Evolutionary conservation across 2,329 filamentous ascomycete genomes (phyloP).

Genomic region (Aspergillus sp.): DNA sequence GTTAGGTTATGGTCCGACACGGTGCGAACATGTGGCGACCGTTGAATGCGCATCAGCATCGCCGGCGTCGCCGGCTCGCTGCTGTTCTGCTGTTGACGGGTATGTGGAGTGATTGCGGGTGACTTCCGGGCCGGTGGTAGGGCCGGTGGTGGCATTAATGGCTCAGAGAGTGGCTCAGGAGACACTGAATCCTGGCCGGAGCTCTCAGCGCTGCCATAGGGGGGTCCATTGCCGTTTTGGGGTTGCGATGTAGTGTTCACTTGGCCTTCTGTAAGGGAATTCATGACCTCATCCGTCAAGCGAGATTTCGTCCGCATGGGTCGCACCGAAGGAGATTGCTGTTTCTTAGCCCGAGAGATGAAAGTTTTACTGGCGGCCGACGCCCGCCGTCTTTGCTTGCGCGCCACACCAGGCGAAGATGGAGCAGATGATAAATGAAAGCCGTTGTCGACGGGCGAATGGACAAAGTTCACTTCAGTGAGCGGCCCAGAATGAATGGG

Average conservation of each 20-base stretch:
- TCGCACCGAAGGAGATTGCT: constrained; percentile 46
- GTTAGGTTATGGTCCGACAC: constrained; percentile 36
- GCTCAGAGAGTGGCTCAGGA: constrained; percentile 50
- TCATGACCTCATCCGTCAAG: constrained; percentile 34
- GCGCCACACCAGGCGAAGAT: constrained; percentile 34
- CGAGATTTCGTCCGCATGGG: constrained; percentile 37
- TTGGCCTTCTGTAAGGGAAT: constrained; percentile 38
- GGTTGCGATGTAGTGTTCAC: constrained; percentile 23
- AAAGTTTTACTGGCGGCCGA: constrained; percentile 35
- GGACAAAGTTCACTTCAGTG: constrained; percentile 42
- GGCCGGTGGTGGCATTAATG: constrained; percentile 51
- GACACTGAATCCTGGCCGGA: constrained; percentile 50
- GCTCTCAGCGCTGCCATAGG: constrained; percentile 43
- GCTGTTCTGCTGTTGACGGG: constrained; percentile 22
- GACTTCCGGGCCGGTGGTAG: constrained; percentile 44
- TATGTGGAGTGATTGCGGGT: constrained; percentile 37
- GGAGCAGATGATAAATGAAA: constrained; percentile 32
- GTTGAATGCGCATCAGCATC: constrained; percentile 75
- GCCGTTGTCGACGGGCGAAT: constrained; percentile 43
- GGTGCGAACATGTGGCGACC: constrained; percentile 45
- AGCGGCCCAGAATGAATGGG: constrained; percentile 36
- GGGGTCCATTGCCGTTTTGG: constrained; percentile 30
- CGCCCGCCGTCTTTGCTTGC: constrained; percentile 41
- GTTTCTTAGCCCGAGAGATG: constrained; percentile 36
- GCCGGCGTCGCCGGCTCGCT: constrained; percentile 76